Conservation (phyloP, 257 asterid genomes). For the Apocynum venetum region DNA sequence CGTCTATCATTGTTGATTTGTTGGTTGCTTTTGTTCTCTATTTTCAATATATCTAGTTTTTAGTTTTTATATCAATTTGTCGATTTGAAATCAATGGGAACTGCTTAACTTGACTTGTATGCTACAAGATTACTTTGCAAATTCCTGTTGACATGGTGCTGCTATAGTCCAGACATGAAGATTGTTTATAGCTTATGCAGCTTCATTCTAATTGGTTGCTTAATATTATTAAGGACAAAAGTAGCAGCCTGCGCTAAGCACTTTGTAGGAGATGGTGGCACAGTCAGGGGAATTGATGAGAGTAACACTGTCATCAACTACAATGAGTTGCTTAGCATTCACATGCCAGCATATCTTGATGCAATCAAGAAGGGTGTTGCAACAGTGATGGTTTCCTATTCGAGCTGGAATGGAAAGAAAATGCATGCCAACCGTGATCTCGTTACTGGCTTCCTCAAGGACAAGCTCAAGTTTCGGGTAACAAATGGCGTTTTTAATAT, state of each 20-base stretch:
- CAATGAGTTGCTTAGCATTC: slow-evolving; percentile 46
- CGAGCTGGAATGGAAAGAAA: slow-evolving; percentile 70
- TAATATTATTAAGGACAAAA: slow-evolving; percentile 41
- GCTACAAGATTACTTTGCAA: neutral
- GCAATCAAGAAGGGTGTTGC: slow-evolving; percentile 62
- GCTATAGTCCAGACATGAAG: neutral
- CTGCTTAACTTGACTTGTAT: neutral
- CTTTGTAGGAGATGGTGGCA: slow-evolving; percentile 85
- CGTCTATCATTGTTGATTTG: neutral
- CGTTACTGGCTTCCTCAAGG: slow-evolving; percentile 57
- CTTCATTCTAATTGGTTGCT: slow-evolving; percentile 1
- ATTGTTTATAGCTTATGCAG: no score
- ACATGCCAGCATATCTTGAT: slow-evolving; percentile 67
- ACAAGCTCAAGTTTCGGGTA: slow-evolving; percentile 60
- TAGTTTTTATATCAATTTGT: neutral
- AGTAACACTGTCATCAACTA: slow-evolving; percentile 45
- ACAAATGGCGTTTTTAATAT: neutral
- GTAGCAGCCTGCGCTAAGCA: slow-evolving; percentile 73
- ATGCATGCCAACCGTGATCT: slow-evolving; percentile 67
- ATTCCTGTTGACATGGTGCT: neutral
- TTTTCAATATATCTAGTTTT: neutral
- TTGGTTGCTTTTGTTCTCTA: neutral
- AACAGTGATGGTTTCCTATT: slow-evolving; percentile 66
- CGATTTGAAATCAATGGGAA: neutral
- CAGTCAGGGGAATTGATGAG: slow-evolving; percentile 50